Evolutionary conservation across 257 asterid species (phyloP), one percentile per base, ranked within the genome.

Genomic region (Solanum sejunctum): DNA sequence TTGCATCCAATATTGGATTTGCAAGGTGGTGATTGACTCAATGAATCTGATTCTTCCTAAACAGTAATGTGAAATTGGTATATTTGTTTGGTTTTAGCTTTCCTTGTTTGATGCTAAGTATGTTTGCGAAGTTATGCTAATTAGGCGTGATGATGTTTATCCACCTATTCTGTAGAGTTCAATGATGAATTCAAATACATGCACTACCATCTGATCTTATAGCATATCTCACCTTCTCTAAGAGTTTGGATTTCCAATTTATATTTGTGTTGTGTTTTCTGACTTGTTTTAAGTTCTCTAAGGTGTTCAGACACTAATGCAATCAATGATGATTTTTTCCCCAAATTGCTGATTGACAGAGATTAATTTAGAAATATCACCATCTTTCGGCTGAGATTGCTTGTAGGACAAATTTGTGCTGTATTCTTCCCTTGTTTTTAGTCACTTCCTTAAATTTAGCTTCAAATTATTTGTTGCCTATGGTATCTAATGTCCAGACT

Each of bases 351-450:
- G 96, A 93, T 71, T 81, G 7, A 15, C 51, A 43, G 90, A 92
- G 96, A 91, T 94, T 90, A 89, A 86, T 49, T 10, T 80, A 89
- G 41, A 89, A 80, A 87, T 51, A 80, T 91, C 97, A 95, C 97
- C 97, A 95, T 95, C 98, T 95, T 93, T 95, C 97, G 97, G 86
- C 97, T 95, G 98, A 93, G 98, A 86, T 91, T 93, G 97, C 92
- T 23, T 49, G 43, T 8, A 12, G 51, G 2, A 80, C 63, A 0
- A 41, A 0, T 11, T 75, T 5, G 11, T 21, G 60, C 8, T 47
- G 21, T 47, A 12, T 47, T 73, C 4, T 47, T 3, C 57, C 1
- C 6, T 72, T 45, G 36, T 3, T 45, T 71, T 71, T 45, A 64
- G 8, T 49, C 21, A 49, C 18, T 2, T 71, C 17, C 32, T 71